These are phyloP conservation scores for Cadophora gregata DNA, from an alignment of 2,329 filamentous ascomycete species.

Conservation along the genomic window DNA sequence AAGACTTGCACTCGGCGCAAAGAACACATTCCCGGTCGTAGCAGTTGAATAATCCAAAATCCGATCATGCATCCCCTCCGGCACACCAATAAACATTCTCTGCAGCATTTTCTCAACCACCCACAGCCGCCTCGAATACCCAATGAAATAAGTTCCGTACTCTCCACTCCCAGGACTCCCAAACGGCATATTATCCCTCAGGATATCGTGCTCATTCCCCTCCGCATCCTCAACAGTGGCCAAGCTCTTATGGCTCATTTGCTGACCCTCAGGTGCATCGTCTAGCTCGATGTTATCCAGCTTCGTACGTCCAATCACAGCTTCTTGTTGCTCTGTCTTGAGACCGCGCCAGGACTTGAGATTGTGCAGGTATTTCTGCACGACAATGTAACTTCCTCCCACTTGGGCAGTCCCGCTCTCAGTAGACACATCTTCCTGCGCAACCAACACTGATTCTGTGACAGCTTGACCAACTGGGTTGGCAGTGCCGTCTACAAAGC, in stretches of 20 bases:
- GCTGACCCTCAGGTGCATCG: conserved; percentile 52
- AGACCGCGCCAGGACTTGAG: conserved; percentile 54
- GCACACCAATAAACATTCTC: conserved; percentile 61
- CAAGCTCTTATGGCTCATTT: conserved; percentile 61
- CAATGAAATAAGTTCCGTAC: conserved; percentile 65
- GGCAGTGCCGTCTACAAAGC: conserved; percentile 65
- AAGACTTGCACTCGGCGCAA: conserved; percentile 53
- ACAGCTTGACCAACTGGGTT: conserved; percentile 58
- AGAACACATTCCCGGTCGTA: conserved; percentile 59
- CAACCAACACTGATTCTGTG: conserved; percentile 51
- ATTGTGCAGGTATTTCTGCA: conserved; percentile 64
- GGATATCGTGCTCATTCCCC: conserved; percentile 57
- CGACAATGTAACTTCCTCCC: conserved; percentile 63
- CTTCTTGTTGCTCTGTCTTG: conserved; percentile 57
- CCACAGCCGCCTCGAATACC: conserved; percentile 59
- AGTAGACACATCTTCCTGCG: conserved; percentile 47
- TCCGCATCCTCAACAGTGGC: conserved; percentile 57
- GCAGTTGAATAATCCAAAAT: conserved; percentile 61
- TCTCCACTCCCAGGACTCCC: conserved; percentile 56
- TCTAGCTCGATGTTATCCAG: conserved; percentile 62
- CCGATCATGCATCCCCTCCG: conserved; percentile 59
- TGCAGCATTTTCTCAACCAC: conserved; percentile 64
- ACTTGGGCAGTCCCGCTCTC: conserved; percentile 19
- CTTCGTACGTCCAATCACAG: conserved; percentile 63
- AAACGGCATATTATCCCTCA: conserved; percentile 67